phyloP scores from a whole-genome alignment of 768 basidiomycete genomes.

The Boletus pseudopeckii region DNA sequence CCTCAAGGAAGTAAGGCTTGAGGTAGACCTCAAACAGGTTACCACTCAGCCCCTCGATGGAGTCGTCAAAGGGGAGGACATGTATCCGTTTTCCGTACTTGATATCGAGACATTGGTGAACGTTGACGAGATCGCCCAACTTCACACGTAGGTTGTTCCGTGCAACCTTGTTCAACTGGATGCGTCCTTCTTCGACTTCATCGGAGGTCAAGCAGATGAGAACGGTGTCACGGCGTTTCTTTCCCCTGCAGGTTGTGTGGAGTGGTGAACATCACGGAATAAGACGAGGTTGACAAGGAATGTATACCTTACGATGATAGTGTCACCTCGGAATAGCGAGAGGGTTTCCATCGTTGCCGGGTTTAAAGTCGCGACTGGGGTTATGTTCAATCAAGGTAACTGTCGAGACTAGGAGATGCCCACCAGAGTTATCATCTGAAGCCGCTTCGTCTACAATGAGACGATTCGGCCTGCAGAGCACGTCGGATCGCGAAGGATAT shows the following conservation, averaged over 20 bases:
- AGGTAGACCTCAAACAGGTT: slow-evolving; percentile 99
- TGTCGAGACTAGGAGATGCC: slow-evolving; percentile 18
- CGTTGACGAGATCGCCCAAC: slow-evolving; percentile 93
- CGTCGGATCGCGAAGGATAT: slow-evolving; percentile 14
- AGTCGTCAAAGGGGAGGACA: slow-evolving; percentile 96
- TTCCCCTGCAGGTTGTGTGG: slow-evolving; percentile 57
- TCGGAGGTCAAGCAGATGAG: slow-evolving; percentile 95
- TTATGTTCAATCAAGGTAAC: slow-evolving; percentile 13
- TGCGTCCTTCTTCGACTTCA: slow-evolving; percentile 96
- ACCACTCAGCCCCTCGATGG: slow-evolving; percentile 94
- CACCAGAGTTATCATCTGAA: slow-evolving; percentile 94
- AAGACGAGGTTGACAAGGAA: not conserved
- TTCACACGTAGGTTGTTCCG: slow-evolving; percentile 98
- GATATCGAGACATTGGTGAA: slow-evolving; percentile 95
- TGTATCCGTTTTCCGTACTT: slow-evolving; percentile 99
- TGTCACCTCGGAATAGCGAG: slow-evolving; percentile 94
- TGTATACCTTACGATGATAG: slow-evolving; percentile 85
- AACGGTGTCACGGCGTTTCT: slow-evolving; percentile 97
- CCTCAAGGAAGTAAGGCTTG: slow-evolving; percentile 98
- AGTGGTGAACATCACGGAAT: not conserved
- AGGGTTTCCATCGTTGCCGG: slow-evolving; percentile 95
- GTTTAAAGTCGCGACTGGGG: slow-evolving; percentile 85
- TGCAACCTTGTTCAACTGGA: slow-evolving; percentile 99
- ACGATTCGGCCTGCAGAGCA: slow-evolving; percentile 80
- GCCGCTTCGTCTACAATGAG: slow-evolving; percentile 94